Evolutionary conservation across 106 monocot species (phyloP).

Genomic region (Xerophyta viscosa): DNA sequence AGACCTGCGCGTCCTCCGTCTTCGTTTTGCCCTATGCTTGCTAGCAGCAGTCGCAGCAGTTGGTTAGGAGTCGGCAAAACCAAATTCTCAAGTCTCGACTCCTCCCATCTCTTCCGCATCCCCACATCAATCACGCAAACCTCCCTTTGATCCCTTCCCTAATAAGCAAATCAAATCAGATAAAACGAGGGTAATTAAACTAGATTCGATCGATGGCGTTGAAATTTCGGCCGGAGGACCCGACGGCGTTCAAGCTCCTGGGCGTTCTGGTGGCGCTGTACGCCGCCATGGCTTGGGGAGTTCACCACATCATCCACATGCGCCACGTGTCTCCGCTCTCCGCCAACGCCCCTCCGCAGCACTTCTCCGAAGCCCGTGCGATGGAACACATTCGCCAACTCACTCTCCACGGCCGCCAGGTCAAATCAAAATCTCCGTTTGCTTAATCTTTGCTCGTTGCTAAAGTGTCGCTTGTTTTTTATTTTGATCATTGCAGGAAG

Average conservation of each 20-base stretch:
- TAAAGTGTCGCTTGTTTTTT: background rate
- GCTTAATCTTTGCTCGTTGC: background rate
- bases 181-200: no score
- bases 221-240: conserved; percentile 18
- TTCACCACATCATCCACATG: conserved; percentile 54
- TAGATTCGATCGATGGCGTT: no score
- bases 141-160: no score
- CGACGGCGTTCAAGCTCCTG: conserved; percentile 42
- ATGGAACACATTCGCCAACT: conserved; percentile 79
- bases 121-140: no score
- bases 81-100: no score
- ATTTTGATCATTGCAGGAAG: conserved; percentile 63
- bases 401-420: conserved; percentile 74
- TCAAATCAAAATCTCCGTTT: background rate
- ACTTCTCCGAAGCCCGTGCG: conserved; percentile 84
- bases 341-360: conserved; percentile 47
- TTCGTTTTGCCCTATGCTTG: no score
- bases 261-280: conserved; percentile 42
- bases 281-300: conserved; percentile 41
- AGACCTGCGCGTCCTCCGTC: no score
- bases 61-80: no score
- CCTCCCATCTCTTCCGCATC: no score
- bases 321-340: conserved; percentile 61
- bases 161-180: no score
- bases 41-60: no score